Evolutionary conservation across 192 early-diverging fungal genomes (phyloP).

Genomic region (Podila minutissima): DNA sequence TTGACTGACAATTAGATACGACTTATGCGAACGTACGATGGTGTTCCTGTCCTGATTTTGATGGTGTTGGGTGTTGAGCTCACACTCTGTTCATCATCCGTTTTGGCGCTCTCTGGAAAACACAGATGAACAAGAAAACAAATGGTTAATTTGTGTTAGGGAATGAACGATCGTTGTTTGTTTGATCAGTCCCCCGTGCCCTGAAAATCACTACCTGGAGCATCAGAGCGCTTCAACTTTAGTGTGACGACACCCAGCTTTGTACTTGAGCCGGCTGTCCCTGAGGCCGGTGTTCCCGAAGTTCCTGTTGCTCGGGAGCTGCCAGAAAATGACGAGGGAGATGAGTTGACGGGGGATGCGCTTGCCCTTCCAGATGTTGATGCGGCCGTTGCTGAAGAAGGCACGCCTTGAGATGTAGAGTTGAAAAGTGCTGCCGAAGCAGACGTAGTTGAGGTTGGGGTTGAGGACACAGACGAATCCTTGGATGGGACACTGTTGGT

Average conservation of each 20-base stretch:
- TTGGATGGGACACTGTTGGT: conserved; percentile 13
- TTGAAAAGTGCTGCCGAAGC: background rate
- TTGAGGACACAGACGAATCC: conserved; percentile 36
- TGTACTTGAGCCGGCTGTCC: conserved; percentile 9
- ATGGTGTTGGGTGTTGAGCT: conserved; percentile 27
- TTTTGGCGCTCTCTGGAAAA: conserved; percentile 13
- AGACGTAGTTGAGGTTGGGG: conserved; percentile 16
- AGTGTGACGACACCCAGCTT: conserved; percentile 41
- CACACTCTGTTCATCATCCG: conserved; percentile 32
- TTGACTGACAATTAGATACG: background rate
- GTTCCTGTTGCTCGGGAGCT: conserved; percentile 19
- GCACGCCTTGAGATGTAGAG: conserved; percentile 2
- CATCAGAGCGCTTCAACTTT: conserved; percentile 47
- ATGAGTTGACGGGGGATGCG: conserved; percentile 29
- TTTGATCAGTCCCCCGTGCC: background rate
- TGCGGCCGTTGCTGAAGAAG: conserved; percentile 8
- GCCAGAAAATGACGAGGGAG: conserved; percentile 34
- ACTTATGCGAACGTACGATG: conserved; percentile 20
- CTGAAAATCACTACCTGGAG: conserved; percentile 12
- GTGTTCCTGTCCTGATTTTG: conserved; percentile 40
- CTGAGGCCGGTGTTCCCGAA: conserved; percentile 3
- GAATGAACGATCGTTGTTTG: no score
- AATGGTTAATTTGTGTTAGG: no score
- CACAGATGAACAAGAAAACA: background rate
- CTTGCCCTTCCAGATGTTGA: conserved; percentile 10